These are phyloP conservation scores for Chlamydomonas reinhardtii DNA, from an alignment of 163 green algal species.

Conservation along the genomic window DNA sequence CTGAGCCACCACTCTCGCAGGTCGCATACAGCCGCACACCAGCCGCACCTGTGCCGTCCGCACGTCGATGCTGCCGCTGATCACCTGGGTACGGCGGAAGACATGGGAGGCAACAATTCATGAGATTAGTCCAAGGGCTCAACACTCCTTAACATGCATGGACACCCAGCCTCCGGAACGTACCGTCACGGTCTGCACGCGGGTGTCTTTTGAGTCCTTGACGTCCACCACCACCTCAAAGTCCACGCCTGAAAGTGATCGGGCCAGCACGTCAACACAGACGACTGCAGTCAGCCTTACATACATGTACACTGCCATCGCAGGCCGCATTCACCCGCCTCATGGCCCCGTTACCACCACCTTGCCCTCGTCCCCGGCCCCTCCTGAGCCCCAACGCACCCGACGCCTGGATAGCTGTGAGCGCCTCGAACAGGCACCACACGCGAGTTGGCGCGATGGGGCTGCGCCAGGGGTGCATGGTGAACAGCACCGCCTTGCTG, in stretches of 20 bases:
- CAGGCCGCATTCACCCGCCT: no score
- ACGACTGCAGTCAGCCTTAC: no score
- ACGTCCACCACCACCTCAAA: constrained; percentile 46
- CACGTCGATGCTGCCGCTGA: constrained; percentile 41
- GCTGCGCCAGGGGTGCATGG: constrained; percentile 48
- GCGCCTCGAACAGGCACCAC: constrained; percentile 46
- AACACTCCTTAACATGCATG: no score
- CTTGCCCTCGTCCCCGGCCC: neutral
- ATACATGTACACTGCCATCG: no score
- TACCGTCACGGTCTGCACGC: constrained; percentile 38
- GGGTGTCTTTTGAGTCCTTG: constrained; percentile 48
- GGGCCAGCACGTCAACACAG: neutral
- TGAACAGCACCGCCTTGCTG: constrained; percentile 41
- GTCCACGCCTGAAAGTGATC: neutral
- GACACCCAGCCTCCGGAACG: neutral
- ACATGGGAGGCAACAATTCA: neutral
- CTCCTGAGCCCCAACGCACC: neutral
- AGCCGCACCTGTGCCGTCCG: constrained; percentile 19
- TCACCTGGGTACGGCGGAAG: neutral
- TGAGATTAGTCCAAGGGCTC: neutral
- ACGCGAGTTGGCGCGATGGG: constrained; percentile 41
- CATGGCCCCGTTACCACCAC: neutral
- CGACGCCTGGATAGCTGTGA: constrained; percentile 40
- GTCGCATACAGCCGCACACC: neutral
- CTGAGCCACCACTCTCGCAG: no score